Base-by-base conservation (phyloP, 106 monocot genomes). In the Dendrobium chrysotoxum region DNA sequence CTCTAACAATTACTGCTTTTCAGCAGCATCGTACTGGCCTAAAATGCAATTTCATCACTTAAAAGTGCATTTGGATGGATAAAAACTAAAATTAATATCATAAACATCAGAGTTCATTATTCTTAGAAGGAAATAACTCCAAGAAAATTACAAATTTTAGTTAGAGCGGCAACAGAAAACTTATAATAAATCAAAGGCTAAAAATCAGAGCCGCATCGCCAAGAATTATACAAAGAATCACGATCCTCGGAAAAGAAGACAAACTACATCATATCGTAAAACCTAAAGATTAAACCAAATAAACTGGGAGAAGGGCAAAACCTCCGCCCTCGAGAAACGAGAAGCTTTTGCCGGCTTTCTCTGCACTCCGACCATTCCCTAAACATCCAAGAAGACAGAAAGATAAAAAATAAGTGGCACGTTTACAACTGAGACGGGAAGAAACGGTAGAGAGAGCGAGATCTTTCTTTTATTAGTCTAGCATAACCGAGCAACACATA, bases 361-460 rank as follows among this genome's bases (percentile, higher is more conserved):
- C 72, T 72, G 72, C 21, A 72, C 39, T 72, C 72, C 72, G 25
- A 72, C 72, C 72, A 72, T 72, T 72, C 16, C 72, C 39, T 38
- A 38, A 20, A 16, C 31, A 40, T 0, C 40, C 15, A 72, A 72
- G 38, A 25, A 67, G 66, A 26, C 16, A 17, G 18, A 20, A 57
- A 57, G 57, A 57, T 0, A 20, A 5, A 57, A 26, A 28, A 67
- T 67, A 28, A 25, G 28, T 28, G 55, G 4, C 55, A 55, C 11
- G 28, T 67, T 67, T 25, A 28, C 66, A 28, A 8, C 66, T 67
- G 66, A 67, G 26, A 28, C 4, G 0, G 55, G 20, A 20, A 20
- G 55, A 55, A 8, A 2, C 2, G 26, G 66, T 5, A 67, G 66
- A 12, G 66, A 67, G 28, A 67, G 25, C 5, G 9, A 67, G 25